Evolutionary conservation across 768 basidiomycete genomes (phyloP).

Genomic region (Leucocoprinus birnbaumii): DNA sequence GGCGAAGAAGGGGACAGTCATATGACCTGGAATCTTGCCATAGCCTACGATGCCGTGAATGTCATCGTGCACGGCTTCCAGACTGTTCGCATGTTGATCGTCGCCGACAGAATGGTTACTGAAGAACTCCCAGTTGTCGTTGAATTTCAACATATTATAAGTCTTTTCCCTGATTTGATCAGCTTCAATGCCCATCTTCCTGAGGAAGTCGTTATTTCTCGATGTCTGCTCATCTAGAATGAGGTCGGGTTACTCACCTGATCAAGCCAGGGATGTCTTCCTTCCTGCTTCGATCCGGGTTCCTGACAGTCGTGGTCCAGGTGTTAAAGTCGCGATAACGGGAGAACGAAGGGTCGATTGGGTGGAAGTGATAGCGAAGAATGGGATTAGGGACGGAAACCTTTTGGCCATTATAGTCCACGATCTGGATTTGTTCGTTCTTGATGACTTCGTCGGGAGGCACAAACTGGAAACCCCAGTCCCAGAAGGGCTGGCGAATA

Average conservation of each 20-base stretch:
- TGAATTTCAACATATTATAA: constrained; percentile 34
- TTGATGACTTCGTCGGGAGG: constrained; percentile 40
- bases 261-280: constrained; percentile 24
- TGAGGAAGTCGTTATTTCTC: constrained; percentile 1
- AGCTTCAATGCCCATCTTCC: constrained; percentile 21
- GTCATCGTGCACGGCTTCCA: constrained; percentile 48
- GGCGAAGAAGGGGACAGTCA: constrained; percentile 36
- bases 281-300: constrained; percentile 21
- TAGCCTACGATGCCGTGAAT: constrained; percentile 43
- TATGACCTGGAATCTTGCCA: constrained; percentile 29
- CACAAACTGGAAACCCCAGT: constrained; percentile 42
- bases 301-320: constrained; percentile 28
- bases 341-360: constrained; percentile 24
- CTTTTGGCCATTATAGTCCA: constrained; percentile 25
- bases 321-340: constrained; percentile 16
- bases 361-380: constrained; percentile 31
- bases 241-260: constrained; percentile 15
- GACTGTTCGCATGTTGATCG: constrained; percentile 37
- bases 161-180: constrained; percentile 27
- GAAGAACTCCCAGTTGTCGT: constrained; percentile 40
- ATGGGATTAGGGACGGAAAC: constrained; percentile 30
- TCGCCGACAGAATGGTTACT: constrained; percentile 41
- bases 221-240: constrained; percentile 13
- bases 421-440: constrained; percentile 28
- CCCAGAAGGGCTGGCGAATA: constrained; percentile 48